Percentiles rank a stretch among this genome's conserved stretches.
Conservation (phyloP, 352 stramenopile species). For the Phytophthora multivora region DNA sequence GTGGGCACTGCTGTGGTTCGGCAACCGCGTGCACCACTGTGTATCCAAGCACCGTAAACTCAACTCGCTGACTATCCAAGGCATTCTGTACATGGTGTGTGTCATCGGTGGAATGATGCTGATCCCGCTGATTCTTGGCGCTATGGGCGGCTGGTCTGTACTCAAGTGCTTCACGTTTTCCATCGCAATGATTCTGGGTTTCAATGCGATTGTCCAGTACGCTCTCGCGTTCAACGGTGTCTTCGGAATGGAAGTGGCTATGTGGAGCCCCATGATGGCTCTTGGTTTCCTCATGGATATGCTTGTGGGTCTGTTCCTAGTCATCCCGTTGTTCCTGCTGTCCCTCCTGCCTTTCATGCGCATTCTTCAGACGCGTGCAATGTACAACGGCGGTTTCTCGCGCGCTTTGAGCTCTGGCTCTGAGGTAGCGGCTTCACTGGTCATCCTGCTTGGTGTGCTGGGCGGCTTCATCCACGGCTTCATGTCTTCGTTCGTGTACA, state of each 20-base stretch:
- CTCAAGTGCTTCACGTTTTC: slow-evolving; percentile 75
- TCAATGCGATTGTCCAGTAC: slow-evolving; percentile 80
- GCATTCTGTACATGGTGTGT: slow-evolving; percentile 76
- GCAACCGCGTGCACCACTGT: slow-evolving; percentile 50
- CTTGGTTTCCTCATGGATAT: slow-evolving; percentile 90
- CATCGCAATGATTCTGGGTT: slow-evolving; percentile 64
- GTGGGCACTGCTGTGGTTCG: slow-evolving; percentile 61
- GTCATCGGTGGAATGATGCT: slow-evolving; percentile 66
- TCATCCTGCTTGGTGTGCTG: slow-evolving; percentile 77
- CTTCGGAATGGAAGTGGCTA: slow-evolving; percentile 63
- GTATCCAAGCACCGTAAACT: slow-evolving; percentile 66
- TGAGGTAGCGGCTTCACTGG: slow-evolving; percentile 82
- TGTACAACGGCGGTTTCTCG: slow-evolving; percentile 89
- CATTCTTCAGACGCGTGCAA: slow-evolving; percentile 84
- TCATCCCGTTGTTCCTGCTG: slow-evolving; percentile 73
- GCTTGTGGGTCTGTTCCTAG: slow-evolving; percentile 79
- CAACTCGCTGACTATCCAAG: slow-evolving; percentile 57
- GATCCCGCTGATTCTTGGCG: slow-evolving; percentile 59
- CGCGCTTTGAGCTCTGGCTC: slow-evolving; percentile 75
- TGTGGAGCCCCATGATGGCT: slow-evolving; percentile 68
- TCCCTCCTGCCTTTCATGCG: slow-evolving; percentile 87
- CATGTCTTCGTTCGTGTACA: slow-evolving; percentile 69
- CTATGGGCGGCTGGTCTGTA: slow-evolving; percentile 59
- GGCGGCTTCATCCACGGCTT: slow-evolving; percentile 82
- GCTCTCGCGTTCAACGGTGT: slow-evolving; percentile 68